A percentile compares a stretch with the other conserved stretches of the same genome.
These are phyloP conservation scores for Angomonas deanei DNA, from an alignment of 208 protist genomes.

Conservation along the genomic window DNA sequence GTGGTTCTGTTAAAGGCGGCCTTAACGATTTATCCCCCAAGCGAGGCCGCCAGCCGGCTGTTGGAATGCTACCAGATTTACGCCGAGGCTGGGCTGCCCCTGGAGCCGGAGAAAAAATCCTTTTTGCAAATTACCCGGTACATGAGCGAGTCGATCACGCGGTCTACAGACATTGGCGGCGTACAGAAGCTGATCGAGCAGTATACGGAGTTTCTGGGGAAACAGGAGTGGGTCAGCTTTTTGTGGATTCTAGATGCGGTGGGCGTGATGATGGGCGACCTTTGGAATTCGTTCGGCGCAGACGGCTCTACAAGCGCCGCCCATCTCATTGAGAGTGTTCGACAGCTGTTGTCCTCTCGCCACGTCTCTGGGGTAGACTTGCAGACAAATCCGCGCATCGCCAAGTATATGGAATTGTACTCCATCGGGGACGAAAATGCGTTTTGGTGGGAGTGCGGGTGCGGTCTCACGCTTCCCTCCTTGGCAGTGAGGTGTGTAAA, in stretches of 20 bases:
- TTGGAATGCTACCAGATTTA: constrained; percentile 60
- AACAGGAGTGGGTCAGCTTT: constrained; percentile 49
- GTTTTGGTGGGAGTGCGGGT: constrained; percentile 81
- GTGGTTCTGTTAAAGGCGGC: constrained; percentile 68
- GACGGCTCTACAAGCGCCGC: constrained; percentile 12
- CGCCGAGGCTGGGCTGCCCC: constrained; percentile 29
- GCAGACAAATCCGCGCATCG: constrained; percentile 38
- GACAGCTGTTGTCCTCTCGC: constrained; percentile 15
- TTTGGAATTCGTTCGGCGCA: constrained; percentile 38
- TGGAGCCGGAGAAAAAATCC: constrained; percentile 30
- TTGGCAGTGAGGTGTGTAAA: constrained; percentile 49
- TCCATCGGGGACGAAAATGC: constrained; percentile 19
- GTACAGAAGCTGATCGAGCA: constrained; percentile 10
- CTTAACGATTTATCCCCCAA: constrained; percentile 34
- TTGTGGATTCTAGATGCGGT: constrained; percentile 64
- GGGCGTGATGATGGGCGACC: constrained; percentile 29
- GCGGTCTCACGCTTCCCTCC: constrained; percentile 44
- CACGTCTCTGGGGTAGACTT: constrained; percentile 45
- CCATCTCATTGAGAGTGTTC: constrained; percentile 19
- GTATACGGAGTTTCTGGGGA: constrained; percentile 34
- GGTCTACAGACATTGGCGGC: constrained; percentile 3
- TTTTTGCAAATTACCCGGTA: constrained; percentile 62
- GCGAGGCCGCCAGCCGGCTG: constrained; percentile 28
- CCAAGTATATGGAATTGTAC: constrained; percentile 45
- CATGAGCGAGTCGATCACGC: constrained; percentile 23